Base-by-base conservation (phyloP, 2,329 filamentous ascomycete species). In the Botrytis fragariae region DNA sequence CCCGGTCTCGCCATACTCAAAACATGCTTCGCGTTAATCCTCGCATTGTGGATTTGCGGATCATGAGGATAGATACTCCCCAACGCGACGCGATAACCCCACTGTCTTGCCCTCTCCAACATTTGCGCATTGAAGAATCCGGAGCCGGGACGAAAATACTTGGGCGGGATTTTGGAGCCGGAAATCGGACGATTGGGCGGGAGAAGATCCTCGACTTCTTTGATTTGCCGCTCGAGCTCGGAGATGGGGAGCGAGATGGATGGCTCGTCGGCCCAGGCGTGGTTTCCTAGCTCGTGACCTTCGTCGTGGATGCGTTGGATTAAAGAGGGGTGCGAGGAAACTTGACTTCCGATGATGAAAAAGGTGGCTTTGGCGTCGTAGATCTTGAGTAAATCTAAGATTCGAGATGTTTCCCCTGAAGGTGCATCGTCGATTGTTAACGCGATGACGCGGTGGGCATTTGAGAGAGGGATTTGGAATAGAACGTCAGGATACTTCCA, bases 61-160 rank as follows among this genome's bases (percentile, higher is more conserved):
- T 97, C 94, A 83, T 97, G 94, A 8, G 94, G 94, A 82, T 97
- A 97, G 59, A 97, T 90, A 81, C 90, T 91, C 4, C 94, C 94
- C 57, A 97, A 84, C n/a, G 94, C 91, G 69, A 96, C 85, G 68
- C 86, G 85, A 82, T 93, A 95, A 6, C 90, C 91, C 74, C 94
- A 80, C 69, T 83, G 84, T 48, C 83, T 83, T 12, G 93, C 82
- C 51, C 91, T 80, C 48, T 83, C 81, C 32, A 92, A 85, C 90
- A 97, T 95, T 29, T 87, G 82, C 60, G 85, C 84, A 79, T 87
- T 94, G 84, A 97, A 97, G 81, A 97, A 91, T 22, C 94, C 94
- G 0, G 91, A 94, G 0, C 94, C 94, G 0, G 94, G 94, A 0
- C 94, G 88, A 82, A 96, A 97, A 82, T 91, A 95, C 76, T 87